Evolutionary conservation across 805 yeast genomes (phyloP).

Genomic region (Metschnikowia gelsemii): DNA sequence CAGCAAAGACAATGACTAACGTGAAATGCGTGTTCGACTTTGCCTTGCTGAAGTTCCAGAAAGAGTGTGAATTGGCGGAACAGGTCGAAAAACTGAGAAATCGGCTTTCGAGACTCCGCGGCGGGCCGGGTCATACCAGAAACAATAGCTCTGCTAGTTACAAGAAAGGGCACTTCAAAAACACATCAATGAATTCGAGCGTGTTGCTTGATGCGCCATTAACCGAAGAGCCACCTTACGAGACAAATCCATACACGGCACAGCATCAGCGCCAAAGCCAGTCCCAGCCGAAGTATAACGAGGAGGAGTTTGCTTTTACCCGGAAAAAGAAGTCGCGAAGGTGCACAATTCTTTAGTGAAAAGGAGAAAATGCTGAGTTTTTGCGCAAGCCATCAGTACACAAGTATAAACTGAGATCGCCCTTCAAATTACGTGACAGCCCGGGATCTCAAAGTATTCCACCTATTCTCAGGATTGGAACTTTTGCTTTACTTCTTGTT

Average conservation of each 20-base stretch:
- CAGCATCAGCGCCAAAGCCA: constrained; percentile 7
- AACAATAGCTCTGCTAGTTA: constrained; percentile 20
- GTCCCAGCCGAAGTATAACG: constrained; percentile 31
- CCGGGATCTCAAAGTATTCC: too few species aligned
- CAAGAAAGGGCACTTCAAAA: constrained; percentile 38
- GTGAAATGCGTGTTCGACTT: constrained; percentile 65
- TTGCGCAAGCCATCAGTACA: too few species aligned
- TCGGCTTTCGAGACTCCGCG: constrained; percentile 34
- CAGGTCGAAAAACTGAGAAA: constrained; percentile 38
- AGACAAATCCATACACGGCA: constrained; percentile 39
- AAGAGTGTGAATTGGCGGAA: constrained; percentile 35
- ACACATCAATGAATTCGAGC: constrained; percentile 37
- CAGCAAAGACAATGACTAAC: constrained; percentile 69
- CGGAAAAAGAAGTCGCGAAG: constrained; percentile 31
- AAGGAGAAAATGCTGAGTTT: not conserved
- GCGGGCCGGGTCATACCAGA: constrained; percentile 24
- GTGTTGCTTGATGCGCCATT: constrained; percentile 41
- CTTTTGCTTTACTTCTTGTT: too few species aligned
- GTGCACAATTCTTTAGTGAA: constrained; percentile 28
- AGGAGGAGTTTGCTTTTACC: constrained; percentile 44
- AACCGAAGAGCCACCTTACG: constrained; percentile 32
- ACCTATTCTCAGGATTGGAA: too few species aligned
- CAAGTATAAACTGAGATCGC: too few species aligned
- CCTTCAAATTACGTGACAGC: too few species aligned
- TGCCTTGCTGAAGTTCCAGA: constrained; percentile 50